phyloP scores from a whole-genome alignment of 371 early-diverging fungal genomes.

The Dichotomocladium elegans region DNA sequence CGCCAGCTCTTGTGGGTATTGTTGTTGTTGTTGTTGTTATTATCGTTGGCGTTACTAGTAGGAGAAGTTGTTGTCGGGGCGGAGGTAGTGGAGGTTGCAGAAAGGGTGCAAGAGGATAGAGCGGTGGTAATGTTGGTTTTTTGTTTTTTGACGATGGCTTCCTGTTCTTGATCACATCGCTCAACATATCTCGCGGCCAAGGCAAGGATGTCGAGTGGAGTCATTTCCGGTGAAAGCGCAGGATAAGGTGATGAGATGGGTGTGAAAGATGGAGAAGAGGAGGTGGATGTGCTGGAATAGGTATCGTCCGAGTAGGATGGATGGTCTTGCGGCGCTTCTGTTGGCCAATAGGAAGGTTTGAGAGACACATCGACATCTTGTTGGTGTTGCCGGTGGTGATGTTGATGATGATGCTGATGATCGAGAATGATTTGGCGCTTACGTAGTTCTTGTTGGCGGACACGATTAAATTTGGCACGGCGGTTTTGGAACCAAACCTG shows the following conservation, averaged over 20 bases:
- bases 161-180: constrained; percentile 33
- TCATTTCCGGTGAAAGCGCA: constrained; percentile 16
- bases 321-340: too few relatives aligned
- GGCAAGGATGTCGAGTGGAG: constrained; percentile 39
- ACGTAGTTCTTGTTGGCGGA: constrained; percentile 13
- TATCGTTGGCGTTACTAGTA: neutral
- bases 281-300: constrained; percentile 5
- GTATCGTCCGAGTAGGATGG: neutral
- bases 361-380: neutral
- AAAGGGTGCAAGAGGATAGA: neutral
- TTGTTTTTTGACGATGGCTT: too few relatives aligned
- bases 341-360: neutral
- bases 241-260: constrained; percentile 4
- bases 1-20: constrained; percentile 1
- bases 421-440: constrained; percentile 1
- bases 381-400: too few relatives aligned
- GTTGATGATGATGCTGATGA: neutral
- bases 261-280: constrained; percentile 26
- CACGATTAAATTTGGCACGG: constrained; percentile 24
- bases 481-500: constrained; percentile 29
- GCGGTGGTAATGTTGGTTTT: neutral
- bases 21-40: neutral
- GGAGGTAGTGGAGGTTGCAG: too few relatives aligned
- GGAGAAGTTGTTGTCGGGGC: neutral
- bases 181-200: constrained; percentile 43